Percentiles rank a stretch among this genome's conserved stretches.
phyloP scores from a whole-genome alignment of 2,329 filamentous ascomycete genomes.

The Pseudogymnoascus pannorum region DNA sequence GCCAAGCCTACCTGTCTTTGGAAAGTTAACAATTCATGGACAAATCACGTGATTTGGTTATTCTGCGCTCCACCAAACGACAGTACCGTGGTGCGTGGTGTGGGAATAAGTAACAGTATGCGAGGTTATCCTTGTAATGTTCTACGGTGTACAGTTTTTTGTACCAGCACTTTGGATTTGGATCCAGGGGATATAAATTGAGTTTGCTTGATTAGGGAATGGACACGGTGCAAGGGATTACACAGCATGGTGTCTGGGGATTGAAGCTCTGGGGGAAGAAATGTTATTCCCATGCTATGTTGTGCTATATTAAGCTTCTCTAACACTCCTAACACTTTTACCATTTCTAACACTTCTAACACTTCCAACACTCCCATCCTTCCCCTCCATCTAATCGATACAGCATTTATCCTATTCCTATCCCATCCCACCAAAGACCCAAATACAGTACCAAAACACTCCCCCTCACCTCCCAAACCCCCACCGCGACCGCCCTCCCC shows the following conservation, averaged over 20 bases:
- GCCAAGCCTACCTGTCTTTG: neutral
- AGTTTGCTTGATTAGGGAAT: neutral
- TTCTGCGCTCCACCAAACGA: neutral
- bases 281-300: too few relatives aligned
- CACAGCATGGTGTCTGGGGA: neutral
- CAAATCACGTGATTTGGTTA: neutral
- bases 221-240: too few relatives aligned
- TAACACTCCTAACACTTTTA: neutral
- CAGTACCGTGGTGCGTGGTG: neutral
- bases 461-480: neutral
- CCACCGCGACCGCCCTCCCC: neutral
- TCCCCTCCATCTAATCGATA: neutral
- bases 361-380: neutral
- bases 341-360: neutral
- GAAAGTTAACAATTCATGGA: neutral
- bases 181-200: too few relatives aligned
- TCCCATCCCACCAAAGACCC: neutral
- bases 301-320: neutral
- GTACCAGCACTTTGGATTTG: neutral
- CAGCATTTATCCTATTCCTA: neutral
- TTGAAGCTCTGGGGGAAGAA: neutral
- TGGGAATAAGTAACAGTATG: too few relatives aligned
- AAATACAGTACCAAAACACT: neutral
- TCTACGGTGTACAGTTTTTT: too few relatives aligned
- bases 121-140: neutral